phyloP scores from a whole-genome alignment of 2,329 filamentous ascomycete species.

The Monilinia fructigena region DNA sequence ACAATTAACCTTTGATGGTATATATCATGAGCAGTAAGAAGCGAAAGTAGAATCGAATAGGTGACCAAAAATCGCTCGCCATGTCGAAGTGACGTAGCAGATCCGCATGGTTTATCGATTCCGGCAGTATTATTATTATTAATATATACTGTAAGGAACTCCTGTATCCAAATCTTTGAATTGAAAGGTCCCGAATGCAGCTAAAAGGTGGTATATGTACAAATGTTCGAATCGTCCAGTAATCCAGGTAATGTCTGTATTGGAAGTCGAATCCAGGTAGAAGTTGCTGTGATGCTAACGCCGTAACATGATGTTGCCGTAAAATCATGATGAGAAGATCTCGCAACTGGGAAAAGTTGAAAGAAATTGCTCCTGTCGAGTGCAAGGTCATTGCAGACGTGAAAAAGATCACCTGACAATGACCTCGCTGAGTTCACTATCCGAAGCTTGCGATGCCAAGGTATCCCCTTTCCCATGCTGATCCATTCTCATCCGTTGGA shows the following conservation, averaged over 20 bases:
- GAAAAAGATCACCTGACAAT: slow-evolving; percentile 31
- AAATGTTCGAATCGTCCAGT: slow-evolving; percentile 28
- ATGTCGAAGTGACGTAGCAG: slow-evolving; percentile 20
- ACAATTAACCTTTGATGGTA: slow-evolving; percentile 1
- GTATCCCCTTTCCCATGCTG: slow-evolving; percentile 57
- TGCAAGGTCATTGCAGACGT: slow-evolving; percentile 15
- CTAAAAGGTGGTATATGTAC: slow-evolving; percentile 34
- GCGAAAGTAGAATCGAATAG: slow-evolving; percentile 26
- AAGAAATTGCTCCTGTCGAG: slow-evolving; percentile 22
- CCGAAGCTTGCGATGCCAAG: slow-evolving; percentile 42
- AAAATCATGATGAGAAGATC: slow-evolving; percentile 36
- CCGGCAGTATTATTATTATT: slow-evolving; percentile 37
- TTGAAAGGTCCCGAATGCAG: slow-evolving; percentile 25
- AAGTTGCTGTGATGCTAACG: slow-evolving; percentile 40
- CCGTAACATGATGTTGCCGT: slow-evolving; percentile 39
- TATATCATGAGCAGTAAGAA: slow-evolving; percentile 25
- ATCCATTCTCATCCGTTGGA: slow-evolving; percentile 54
- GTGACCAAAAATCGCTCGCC: slow-evolving; percentile 20
- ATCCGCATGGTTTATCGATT: slow-evolving; percentile 19
- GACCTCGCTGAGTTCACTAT: slow-evolving; percentile 39
- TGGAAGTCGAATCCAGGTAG: slow-evolving; percentile 29
- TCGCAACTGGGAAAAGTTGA: slow-evolving; percentile 31
- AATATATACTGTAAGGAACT: slow-evolving; percentile 31
- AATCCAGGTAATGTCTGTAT: slow-evolving; percentile 11
- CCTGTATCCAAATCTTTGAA: slow-evolving; percentile 24